A percentile compares a stretch with the other conserved stretches of the same genome.
phyloP scores from a whole-genome alignment of 495 filamentous ascomycete species.

The Cudoniella acicularis region DNA sequence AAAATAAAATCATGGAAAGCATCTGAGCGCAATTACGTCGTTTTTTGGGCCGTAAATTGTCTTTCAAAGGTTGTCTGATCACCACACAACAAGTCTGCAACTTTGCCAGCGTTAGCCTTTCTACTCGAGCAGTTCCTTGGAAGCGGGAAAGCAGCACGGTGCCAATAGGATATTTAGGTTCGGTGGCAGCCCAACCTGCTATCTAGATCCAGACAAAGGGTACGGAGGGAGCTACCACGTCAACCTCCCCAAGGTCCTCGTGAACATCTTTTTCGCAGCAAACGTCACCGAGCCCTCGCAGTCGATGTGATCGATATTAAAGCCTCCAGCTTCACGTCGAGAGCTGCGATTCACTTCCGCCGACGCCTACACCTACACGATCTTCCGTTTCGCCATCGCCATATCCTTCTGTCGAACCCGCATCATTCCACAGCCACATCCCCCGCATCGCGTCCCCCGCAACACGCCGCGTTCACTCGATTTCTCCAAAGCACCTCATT shows the following conservation, averaged over 20 bases:
- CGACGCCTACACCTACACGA: neutral
- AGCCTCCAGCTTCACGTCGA: conserved; percentile 5
- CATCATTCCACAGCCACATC: neutral
- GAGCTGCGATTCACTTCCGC: neutral
- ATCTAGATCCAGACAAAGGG: neutral
- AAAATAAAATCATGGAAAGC: neutral
- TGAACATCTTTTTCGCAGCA: neutral
- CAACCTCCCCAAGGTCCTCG: neutral
- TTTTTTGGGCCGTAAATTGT: neutral
- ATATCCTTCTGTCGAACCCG: too few species aligned
- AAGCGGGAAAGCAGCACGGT: neutral
- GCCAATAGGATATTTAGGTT: neutral
- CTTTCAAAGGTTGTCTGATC: neutral
- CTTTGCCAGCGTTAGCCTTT: neutral
- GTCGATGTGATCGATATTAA: conserved; percentile 6
- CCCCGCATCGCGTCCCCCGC: neutral
- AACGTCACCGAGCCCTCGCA: neutral
- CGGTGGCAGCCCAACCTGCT: neutral
- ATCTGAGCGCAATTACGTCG: neutral
- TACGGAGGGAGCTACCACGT: neutral
- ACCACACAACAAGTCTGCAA: neutral
- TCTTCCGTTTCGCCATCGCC: neutral
- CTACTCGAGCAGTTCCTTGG: neutral
- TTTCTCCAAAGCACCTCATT: neutral
- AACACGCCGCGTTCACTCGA: neutral